Conservation (phyloP, 306 rosid genomes). For the Lupinus albus region DNA sequence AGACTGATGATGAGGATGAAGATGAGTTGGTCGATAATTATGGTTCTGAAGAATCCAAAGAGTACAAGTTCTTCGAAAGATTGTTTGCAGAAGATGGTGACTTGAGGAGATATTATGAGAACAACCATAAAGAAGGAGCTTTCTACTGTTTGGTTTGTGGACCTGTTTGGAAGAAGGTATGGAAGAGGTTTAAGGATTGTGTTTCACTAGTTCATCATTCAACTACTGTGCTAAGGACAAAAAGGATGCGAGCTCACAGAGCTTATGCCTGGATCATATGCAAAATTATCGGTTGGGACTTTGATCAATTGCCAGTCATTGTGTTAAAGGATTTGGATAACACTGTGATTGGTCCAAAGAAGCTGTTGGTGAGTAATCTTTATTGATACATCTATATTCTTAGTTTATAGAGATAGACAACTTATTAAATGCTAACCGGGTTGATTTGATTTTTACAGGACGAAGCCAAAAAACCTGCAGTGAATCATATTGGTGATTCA, state of each 20-base stretch:
- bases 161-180: slow-evolving; percentile 33
- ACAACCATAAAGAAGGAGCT: slow-evolving; percentile 52
- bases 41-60: slow-evolving; percentile 43
- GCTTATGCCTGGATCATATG: slow-evolving; percentile 65
- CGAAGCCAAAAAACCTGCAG: slow-evolving; percentile 39
- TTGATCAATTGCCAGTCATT: slow-evolving; percentile 52
- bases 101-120: slow-evolving; percentile 62
- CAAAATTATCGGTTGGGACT: slow-evolving; percentile 69
- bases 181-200: slow-evolving; percentile 64
- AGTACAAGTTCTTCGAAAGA: slow-evolving; percentile 51
- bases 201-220: slow-evolving; percentile 63
- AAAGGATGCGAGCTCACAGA: slow-evolving; percentile 59
- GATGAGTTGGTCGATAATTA: slow-evolving; percentile 26
- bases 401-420: neutral
- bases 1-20: no score
- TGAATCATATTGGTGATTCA: neutral
- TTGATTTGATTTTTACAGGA: slow-evolving; percentile 37
- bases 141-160: slow-evolving; percentile 77
- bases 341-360: slow-evolving; percentile 34
- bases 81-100: slow-evolving; percentile 54
- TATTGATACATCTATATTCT: slow-evolving; percentile 16
- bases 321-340: slow-evolving; percentile 55
- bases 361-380: slow-evolving; percentile 41
- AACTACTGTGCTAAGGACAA: slow-evolving; percentile 45
- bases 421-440: slow-evolving; percentile 25